Evolutionary conservation across 177 flowering plant genomes (phyloP).

Genomic region (Tripterygium wilfordii): DNA sequence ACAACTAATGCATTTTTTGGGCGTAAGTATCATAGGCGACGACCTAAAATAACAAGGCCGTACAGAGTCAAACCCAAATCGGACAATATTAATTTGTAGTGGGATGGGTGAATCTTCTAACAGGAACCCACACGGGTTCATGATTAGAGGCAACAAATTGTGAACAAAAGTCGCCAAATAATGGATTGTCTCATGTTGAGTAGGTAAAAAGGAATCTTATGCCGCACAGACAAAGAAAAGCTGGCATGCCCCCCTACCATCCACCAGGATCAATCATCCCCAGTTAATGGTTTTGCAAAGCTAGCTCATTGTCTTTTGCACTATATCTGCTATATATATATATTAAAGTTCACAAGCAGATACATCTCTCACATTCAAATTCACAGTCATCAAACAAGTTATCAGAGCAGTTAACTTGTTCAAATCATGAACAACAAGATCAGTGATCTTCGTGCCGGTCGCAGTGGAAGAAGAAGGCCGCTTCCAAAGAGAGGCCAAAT

Average conservation of each 20-base stretch:
- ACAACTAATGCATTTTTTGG: too few relatives aligned
- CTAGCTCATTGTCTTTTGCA: too few relatives aligned
- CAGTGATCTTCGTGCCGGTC: conserved; percentile 10
- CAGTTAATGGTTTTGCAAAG: conserved; percentile 2
- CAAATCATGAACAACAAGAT: conserved; percentile 37
- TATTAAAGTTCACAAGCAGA: too few relatives aligned
- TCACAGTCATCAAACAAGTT: conserved; percentile 4
- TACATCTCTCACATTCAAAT: too few relatives aligned
- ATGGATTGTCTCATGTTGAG: conserved; percentile 14
- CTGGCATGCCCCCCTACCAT: conserved; percentile 36
- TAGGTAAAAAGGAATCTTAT: conserved; percentile 25
- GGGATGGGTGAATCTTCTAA: too few relatives aligned
- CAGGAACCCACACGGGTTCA: conserved; percentile 15
- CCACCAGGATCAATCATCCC: conserved; percentile 2
- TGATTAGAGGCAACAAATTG: conserved; percentile 1
- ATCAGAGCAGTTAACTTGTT: too few relatives aligned
- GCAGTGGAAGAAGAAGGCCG: conserved; percentile 21
- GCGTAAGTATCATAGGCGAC: too few relatives aligned
- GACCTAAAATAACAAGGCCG: too few relatives aligned
- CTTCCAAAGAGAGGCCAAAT: conserved; percentile 56
- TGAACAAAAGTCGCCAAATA: conserved; percentile 9
- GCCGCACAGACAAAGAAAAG: conserved; percentile 20
- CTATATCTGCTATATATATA: conserved; percentile 18
- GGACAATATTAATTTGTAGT: too few relatives aligned
- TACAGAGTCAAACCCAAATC: too few relatives aligned